Base-by-base conservation (phyloP, 2,329 filamentous ascomycete genomes). In the Aspergillus carbonarius region DNA sequence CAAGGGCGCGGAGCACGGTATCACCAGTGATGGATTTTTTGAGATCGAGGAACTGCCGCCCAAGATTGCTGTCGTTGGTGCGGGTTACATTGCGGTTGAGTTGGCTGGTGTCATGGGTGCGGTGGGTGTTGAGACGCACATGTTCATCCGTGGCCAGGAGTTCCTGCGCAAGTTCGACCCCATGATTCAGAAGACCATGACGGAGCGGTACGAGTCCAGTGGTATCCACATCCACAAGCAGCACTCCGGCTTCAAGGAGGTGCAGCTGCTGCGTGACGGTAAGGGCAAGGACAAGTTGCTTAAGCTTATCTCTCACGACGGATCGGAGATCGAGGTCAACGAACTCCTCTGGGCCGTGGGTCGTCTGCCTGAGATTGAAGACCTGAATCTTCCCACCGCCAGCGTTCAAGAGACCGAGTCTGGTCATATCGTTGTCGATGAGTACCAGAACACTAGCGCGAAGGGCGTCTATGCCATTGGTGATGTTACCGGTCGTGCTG, bases 291-390 rank as follows among this genome's bases (percentile, higher is more conserved):
- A 79, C 55, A 81, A 81, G 63, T 59, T 78, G 54, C 72, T 82
- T 20, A 79, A 76, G 69, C 68, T 80, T 57, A 73, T 79, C 34
- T 67, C 66, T 48, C 71, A 76, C 32, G 78, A 79, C 52, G 79
- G 78, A 12, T 70, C 73, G 18, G 76, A 76, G 54, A 60, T 80
- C 51, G 74, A 78, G 56, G 74, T 80, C 53, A 81, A 81, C 63
- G 81, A 82, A 66, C 64, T 82, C 13, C 70, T 83, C 44, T 82
- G 80, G 80, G 80, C 80, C 8, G 72, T 83, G 60, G 81, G 81
- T 5, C 75, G 81, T 55, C 66, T 67, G 4, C 79, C 81, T 1
- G 77, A 81, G 60, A 74, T 77, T 4, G 72, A 79, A 63, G 73
- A 74, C 42, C 65, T 83, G 51, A 63, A 75, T 23, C 66, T 81